Evolutionary conservation across 116 monocot species (phyloP), one percentile per base, ranked within the genome.

Genomic region (Posidonia oceanica): DNA sequence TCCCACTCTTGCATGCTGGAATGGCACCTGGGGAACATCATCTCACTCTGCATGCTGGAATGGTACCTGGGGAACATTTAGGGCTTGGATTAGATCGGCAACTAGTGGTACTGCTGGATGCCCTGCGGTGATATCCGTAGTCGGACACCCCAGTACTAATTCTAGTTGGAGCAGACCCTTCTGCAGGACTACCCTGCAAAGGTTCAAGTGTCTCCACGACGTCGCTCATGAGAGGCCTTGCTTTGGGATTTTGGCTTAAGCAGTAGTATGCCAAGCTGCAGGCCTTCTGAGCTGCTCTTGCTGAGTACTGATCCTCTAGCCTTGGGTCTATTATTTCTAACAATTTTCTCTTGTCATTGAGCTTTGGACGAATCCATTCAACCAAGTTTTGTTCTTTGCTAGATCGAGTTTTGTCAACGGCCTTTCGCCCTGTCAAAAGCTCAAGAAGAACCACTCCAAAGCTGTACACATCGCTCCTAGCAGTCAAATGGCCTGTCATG

Each of bases 381-480:
- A 88, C 88, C 48, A 88, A 41, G 76, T 78, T 85, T 54, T 85
- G 85, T 78, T 88, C 85, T 69, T 79, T 82, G 63, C 71, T 71
- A 0, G 88, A 83, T 4, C 83, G 72, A 20, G 74, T 83, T 69
- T 88, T 88, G 74, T 88, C 88, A 13, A 88, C 76, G 2, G 85
- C 85, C 70, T 71, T 73, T 16, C 85, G 66, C 6, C 85, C 88
- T 2, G 85, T 85, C 57, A 88, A 64, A 37, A 88, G 85, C 75
- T 88, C 88, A 3, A 88, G 82, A 40, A 88, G 88, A 39, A 88
- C 88, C 7, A 88, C 88, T 0, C 88, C 88, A 52, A 85, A 88
- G 71, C 88, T 83, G 69, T 88, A 88, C 11, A 88, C 82, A 71
- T 88, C 88, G 58, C 88, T 88, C 72, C 76, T 78, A 1, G 83